A percentile compares a stretch with the other conserved stretches of the same genome.
Evolutionary conservation across 148 eudicot genomes (phyloP).

Genomic region (Bassia scoparia): DNA sequence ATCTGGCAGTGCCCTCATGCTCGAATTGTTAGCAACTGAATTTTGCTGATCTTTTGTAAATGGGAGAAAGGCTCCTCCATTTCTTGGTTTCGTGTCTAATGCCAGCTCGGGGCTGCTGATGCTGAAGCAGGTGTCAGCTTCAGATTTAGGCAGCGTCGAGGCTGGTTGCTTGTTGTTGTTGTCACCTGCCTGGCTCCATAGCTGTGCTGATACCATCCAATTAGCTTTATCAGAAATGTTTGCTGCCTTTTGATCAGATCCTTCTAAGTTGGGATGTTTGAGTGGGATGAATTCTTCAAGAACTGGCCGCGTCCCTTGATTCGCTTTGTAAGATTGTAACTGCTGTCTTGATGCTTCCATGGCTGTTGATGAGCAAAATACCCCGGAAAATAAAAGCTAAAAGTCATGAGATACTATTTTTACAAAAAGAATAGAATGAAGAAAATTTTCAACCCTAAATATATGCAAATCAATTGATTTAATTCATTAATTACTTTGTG

Average conservation of each 20-base stretch:
- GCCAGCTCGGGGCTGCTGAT: constrained; percentile 43
- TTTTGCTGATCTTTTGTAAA: constrained; percentile 57
- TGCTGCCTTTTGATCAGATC: constrained; percentile 32
- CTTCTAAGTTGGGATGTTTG: constrained; percentile 42
- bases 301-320: constrained; percentile 51
- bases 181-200: constrained; percentile 71
- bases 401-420: background rate
- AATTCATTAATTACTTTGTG: background rate
- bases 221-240: constrained; percentile 59
- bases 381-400: background rate
- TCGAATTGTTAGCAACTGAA: constrained; percentile 16
- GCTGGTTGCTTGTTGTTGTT: constrained; percentile 29
- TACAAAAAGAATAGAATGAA: background rate
- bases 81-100: constrained; percentile 49
- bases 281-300: constrained; percentile 94
- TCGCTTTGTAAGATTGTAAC: constrained; percentile 52
- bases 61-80: constrained; percentile 78
- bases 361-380: constrained; percentile 42
- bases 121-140: constrained; percentile 28
- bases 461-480: background rate
- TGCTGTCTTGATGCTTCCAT: constrained; percentile 88
- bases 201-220: constrained; percentile 94
- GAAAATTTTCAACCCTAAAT: constrained; percentile 12
- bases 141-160: constrained; percentile 34
- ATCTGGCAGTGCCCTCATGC: constrained; percentile 39